These are phyloP conservation scores for Zizania palustris DNA, from an alignment of 202 grass and related monocot species.

Conservation along the genomic window DNA sequence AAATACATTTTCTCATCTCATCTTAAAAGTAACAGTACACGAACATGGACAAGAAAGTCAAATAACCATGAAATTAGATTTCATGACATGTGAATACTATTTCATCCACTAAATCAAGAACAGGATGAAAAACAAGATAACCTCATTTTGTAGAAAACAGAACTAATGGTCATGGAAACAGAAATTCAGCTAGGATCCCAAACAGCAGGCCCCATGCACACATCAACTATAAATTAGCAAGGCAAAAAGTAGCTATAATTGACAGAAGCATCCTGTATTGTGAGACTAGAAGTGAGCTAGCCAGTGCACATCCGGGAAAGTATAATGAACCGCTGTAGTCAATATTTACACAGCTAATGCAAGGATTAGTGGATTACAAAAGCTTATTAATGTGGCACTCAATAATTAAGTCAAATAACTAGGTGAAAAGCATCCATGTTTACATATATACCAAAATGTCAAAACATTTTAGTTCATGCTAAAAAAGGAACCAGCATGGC, in stretches of 20 bases:
- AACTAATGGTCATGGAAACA: slow-evolving; percentile 2
- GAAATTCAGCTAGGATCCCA: slow-evolving; percentile 1
- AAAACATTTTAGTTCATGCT: background rate
- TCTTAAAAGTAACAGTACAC: slow-evolving; percentile 12
- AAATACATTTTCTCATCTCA: slow-evolving; percentile 7
- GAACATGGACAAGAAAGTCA: background rate
- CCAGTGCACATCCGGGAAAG: background rate
- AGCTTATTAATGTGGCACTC: background rate
- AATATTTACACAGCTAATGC: slow-evolving; percentile 1
- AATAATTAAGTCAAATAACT: slow-evolving; percentile 11
- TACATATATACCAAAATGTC: background rate
- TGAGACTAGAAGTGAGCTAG: background rate
- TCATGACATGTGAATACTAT: slow-evolving; percentile 3
- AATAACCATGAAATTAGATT: background rate
- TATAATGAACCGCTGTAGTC: background rate
- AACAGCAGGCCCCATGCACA: background rate
- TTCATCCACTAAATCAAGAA: slow-evolving; percentile 29
- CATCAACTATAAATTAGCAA: background rate
- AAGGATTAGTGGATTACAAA: slow-evolving; percentile 21
- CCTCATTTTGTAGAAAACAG: background rate
- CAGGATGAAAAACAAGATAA: background rate
- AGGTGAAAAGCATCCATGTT: background rate
- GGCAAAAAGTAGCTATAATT: background rate
- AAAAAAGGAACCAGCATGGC: slow-evolving; percentile 10
- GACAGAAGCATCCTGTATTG: slow-evolving; percentile 5